These are phyloP conservation scores for Mollisiaceae sp. DNA, from an alignment of 2,329 filamentous ascomycete genomes.

Conservation along the genomic window DNA sequence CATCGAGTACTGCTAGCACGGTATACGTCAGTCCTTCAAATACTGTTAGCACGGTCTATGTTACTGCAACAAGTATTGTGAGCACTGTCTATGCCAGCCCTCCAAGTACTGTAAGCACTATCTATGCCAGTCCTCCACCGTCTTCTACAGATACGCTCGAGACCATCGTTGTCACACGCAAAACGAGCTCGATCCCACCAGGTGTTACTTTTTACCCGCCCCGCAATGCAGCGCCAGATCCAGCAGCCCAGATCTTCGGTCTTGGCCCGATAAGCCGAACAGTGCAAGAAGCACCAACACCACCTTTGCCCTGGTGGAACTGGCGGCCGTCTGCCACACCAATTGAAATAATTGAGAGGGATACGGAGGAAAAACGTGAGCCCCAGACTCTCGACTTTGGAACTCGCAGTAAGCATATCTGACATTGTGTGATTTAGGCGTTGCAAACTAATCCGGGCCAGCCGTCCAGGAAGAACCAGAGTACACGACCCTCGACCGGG, in stretches of 20 bases:
- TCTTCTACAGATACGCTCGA: not conserved
- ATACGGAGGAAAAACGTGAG: constrained; percentile 3
- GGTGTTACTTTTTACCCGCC: not conserved
- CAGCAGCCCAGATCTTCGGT: not conserved
- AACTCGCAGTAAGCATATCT: not conserved
- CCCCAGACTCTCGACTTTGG: constrained; percentile 8
- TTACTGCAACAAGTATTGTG: not conserved
- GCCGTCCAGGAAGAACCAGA: not conserved
- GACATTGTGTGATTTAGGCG: not conserved
- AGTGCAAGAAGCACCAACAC: not conserved
- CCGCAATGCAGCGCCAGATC: not conserved
- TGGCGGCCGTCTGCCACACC: not conserved
- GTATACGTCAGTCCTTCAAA: not conserved
- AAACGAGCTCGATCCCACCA: not conserved
- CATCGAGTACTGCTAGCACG: not conserved
- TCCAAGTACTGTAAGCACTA: not conserved
- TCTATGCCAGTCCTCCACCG: not conserved
- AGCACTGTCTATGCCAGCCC: not conserved
- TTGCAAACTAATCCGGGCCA: not conserved
- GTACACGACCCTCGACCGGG: not conserved
- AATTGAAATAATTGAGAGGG: not conserved
- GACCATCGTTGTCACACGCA: not conserved
- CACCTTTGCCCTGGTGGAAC: constrained; percentile 8
- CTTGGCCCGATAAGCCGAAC: constrained; percentile 2
- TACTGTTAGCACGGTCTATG: not conserved